Conservation (phyloP, 1,284 basidiomycete genomes). For the Kalmanozyma brasiliensis region DNA sequence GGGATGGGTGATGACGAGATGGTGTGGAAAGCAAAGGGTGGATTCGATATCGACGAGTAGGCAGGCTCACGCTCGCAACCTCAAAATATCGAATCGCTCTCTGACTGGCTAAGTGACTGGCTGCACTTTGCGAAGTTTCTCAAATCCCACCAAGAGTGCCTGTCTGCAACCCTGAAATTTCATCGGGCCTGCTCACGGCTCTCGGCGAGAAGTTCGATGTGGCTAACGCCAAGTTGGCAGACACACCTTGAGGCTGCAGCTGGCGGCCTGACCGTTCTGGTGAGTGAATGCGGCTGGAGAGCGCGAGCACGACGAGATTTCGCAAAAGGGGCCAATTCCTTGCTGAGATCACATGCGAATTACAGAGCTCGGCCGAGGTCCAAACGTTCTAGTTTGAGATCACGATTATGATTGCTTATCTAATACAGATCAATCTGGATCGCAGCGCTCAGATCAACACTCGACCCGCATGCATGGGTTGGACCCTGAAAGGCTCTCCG, state of each 20-base stretch:
- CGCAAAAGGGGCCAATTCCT: too few species aligned
- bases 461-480: slow-evolving; percentile 13
- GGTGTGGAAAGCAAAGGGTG: slow-evolving; percentile 24
- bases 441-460: slow-evolving; percentile 29
- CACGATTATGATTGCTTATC: slow-evolving; percentile 17
- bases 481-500: slow-evolving; percentile 27
- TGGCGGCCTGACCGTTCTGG: too few species aligned
- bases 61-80: slow-evolving; percentile 7
- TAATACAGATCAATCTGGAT: slow-evolving; percentile 3
- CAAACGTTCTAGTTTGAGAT: too few species aligned
- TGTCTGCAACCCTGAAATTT: slow-evolving; percentile 19
- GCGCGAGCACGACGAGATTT: too few species aligned
- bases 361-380: slow-evolving; percentile 4
- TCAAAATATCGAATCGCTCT: slow-evolving; percentile 5
- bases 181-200: slow-evolving; percentile 16
- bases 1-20: slow-evolving; percentile 31
- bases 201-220: too few species aligned
- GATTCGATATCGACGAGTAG: slow-evolving; percentile 9
- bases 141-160: slow-evolving; percentile 8
- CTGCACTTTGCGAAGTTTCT: slow-evolving; percentile 13
- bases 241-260: too few species aligned
- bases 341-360: neutral
- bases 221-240: too few species aligned
- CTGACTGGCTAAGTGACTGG: neutral
- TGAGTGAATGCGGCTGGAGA: too few species aligned